Evolutionary conservation across 2,329 filamentous ascomycete species (phyloP), one percentile per base, ranked within the genome.

Genomic region (Emericellopsis atlantica): DNA sequence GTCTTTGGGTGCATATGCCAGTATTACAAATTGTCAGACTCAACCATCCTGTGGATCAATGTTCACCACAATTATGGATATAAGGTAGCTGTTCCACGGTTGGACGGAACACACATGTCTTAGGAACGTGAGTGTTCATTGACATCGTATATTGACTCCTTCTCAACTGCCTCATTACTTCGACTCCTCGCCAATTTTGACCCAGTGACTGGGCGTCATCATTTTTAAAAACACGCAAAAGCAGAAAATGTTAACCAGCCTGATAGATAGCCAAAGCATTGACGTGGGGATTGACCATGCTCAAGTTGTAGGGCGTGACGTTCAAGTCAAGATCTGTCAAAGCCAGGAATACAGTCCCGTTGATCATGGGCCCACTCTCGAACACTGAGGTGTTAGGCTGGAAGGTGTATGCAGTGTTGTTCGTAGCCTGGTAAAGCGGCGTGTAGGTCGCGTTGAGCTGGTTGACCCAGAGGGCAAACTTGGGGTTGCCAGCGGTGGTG

Each of bases 261-360:
- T 87, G 81, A 58, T 89, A 92, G 32, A 92, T 54, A 40, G 76
- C 81, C 41, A 88, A 66, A 18, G 85, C 84, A 42, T 76, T 74
- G 31, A 92, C 79, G 50, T 88, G 83, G 0, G 83, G 77, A 48
- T 92, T 90, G 16, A 90, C 67, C 67, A 75, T 69, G 21, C 67
- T 74, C 44, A 90, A 44, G 54, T 92, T 92, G 59, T 85, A 90
- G 0, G 84, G 81, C 7, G 84, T 89, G 3, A 89, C 69, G 45
- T 67, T 77, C 0, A 79, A 48, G 47, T 88, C 72, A 0, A 58
- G 54, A 50, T 90, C 84, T 0, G 84, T 90, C 10, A 94, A 54
- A 0, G 78, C 81, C 37, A 93, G 63, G 54, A 90, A 92, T 60
- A 88, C 82, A 4, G 86, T 92, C 0, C 75, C 81, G 48, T 92